Conservation (phyloP, 441 rosid genomes). For the Eutrema salsugineum region DNA sequence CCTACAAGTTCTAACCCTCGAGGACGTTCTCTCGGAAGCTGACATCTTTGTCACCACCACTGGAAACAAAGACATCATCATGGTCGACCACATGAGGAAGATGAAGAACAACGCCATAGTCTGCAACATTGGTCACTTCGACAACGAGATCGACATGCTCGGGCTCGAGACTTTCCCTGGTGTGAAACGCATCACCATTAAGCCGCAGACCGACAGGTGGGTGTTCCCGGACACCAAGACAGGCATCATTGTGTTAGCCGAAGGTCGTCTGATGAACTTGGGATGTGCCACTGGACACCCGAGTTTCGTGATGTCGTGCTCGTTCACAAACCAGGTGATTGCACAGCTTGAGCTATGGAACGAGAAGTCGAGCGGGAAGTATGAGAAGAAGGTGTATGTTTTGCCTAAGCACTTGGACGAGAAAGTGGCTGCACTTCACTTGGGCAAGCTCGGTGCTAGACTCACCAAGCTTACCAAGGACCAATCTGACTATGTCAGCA, state of each 20-base stretch:
- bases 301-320: conserved; percentile 92
- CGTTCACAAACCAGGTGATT: conserved; percentile 95
- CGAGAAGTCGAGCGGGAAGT: conserved; percentile 66
- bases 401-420: conserved; percentile 65
- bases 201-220: conserved; percentile 67
- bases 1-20: conserved; percentile 63
- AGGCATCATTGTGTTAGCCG: conserved; percentile 47
- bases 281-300: conserved; percentile 84
- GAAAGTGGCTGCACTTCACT: conserved; percentile 59
- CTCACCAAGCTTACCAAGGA: conserved; percentile 53
- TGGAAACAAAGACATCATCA: conserved; percentile 85
- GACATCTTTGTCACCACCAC: conserved; percentile 90
- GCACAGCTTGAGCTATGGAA: conserved; percentile 91
- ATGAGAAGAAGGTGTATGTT: conserved; percentile 86
- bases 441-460: conserved; percentile 50
- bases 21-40: conserved; percentile 59
- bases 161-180: conserved; percentile 56
- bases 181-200: conserved; percentile 53
- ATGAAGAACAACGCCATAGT: conserved; percentile 95
- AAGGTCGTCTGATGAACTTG: conserved; percentile 63
- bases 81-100: conserved; percentile 79
- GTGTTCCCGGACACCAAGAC: conserved; percentile 50
- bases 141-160: conserved; percentile 71
- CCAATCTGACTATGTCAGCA: conserved; percentile 53
- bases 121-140: conserved; percentile 93